Evolutionary conservation across 2,329 filamentous ascomycete genomes (phyloP).

Genomic region (Xylaria sp.): DNA sequence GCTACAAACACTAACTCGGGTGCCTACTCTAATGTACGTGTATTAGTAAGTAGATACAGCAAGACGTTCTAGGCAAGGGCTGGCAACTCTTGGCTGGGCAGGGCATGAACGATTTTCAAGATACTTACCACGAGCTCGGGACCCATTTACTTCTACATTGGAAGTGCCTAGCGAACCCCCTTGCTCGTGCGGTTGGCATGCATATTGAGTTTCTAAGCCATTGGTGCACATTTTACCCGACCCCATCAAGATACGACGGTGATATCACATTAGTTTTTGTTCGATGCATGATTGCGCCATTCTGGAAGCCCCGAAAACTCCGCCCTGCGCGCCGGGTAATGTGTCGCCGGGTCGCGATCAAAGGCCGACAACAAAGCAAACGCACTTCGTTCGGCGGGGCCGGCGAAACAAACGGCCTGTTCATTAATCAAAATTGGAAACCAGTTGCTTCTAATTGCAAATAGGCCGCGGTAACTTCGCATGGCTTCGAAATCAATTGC

Average conservation of each 20-base stretch:
- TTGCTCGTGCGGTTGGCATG: slow-evolving; percentile 1
- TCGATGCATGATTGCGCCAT: not conserved
- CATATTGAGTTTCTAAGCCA: not conserved
- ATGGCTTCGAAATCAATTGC: too few relatives aligned
- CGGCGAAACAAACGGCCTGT: too few relatives aligned
- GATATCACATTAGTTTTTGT: not conserved
- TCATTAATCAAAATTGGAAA: too few relatives aligned
- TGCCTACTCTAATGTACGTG: not conserved
- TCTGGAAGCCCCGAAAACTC: too few relatives aligned
- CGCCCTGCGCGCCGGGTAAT: too few relatives aligned
- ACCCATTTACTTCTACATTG: slow-evolving; percentile 3
- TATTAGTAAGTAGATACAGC: slow-evolving; percentile 2
- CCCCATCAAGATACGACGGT: slow-evolving; percentile 15
- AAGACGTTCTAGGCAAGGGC: not conserved
- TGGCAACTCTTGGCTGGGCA: not conserved
- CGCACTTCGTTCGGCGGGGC: too few relatives aligned
- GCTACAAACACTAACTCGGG: not conserved
- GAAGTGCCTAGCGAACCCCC: not conserved
- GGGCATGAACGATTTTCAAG: not conserved
- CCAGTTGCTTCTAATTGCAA: too few relatives aligned
- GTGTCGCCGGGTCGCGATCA: too few relatives aligned
- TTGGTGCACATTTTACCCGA: slow-evolving; percentile 1
- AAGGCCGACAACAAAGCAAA: too few relatives aligned
- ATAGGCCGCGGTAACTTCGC: too few relatives aligned
- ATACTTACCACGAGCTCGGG: slow-evolving; percentile 12